These are phyloP conservation scores for Yamadazyma akitaensis DNA, from an alignment of 805 yeast species.

Conservation along the genomic window DNA sequence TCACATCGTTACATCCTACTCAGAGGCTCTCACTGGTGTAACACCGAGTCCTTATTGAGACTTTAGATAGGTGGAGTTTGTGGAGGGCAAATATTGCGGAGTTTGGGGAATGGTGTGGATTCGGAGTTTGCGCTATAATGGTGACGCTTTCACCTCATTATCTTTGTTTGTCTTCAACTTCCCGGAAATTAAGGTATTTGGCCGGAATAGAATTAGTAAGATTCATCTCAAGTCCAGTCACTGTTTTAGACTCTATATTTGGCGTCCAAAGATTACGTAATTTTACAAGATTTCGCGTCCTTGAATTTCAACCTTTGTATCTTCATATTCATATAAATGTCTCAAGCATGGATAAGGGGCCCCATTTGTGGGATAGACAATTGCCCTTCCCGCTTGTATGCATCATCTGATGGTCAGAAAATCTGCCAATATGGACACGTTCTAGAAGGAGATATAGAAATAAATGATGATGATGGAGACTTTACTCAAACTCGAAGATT, in stretches of 20 bases:
- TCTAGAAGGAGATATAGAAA: conserved; percentile 71
- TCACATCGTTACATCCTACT: neutral
- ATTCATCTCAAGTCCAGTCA: neutral
- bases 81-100: neutral
- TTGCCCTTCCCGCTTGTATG: conserved; percentile 77
- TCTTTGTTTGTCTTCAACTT: neutral
- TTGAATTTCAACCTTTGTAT: neutral
- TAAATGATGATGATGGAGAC: conserved; percentile 77
- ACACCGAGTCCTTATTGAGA: neutral
- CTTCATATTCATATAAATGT: conserved; percentile 7
- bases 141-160: neutral
- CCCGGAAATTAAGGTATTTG: no score
- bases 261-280: neutral
- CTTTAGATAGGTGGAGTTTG: neutral
- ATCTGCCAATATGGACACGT: conserved; percentile 93
- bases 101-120: neutral
- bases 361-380: conserved; percentile 86
- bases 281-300: neutral
- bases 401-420: conserved; percentile 68
- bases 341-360: conserved; percentile 58
- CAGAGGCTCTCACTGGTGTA: neutral
- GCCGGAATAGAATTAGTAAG: no score
- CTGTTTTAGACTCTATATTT: neutral
- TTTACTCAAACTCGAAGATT: conserved; percentile 52
- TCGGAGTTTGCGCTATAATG: neutral